phyloP scores from a whole-genome alignment of 2,329 filamentous ascomycete genomes.

The Ophiostoma himal-ulmi region DNA sequence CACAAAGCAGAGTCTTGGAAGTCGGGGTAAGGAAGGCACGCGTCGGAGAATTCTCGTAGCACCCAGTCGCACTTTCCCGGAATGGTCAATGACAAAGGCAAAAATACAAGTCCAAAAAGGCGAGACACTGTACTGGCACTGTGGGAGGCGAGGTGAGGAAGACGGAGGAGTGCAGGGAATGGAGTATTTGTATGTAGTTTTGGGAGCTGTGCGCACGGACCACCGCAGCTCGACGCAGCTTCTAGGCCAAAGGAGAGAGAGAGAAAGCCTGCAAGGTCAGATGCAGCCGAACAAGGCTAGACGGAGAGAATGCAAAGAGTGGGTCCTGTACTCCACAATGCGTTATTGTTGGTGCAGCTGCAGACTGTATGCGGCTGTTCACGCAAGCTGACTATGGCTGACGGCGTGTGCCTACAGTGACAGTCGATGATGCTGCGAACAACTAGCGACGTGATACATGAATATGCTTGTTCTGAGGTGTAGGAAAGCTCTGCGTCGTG shows the following conservation, averaged over 20 bases:
- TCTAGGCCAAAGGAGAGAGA: not conserved
- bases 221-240: not conserved
- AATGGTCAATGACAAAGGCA: not conserved
- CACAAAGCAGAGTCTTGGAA: not conserved
- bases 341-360: not conserved
- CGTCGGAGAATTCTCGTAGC: not conserved
- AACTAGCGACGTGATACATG: not conserved
- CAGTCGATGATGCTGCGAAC: not conserved
- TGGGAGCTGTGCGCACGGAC: conserved; percentile 16
- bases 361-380: not conserved
- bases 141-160: not conserved
- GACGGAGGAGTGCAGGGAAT: not conserved
- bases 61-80: conserved; percentile 15
- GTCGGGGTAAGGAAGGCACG: conserved; percentile 12
- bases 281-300: conserved; percentile 14
- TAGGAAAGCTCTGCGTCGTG: not conserved
- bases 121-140: conserved; percentile 1
- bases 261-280: not conserved
- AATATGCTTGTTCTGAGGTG: not conserved
- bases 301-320: not conserved
- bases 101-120: not conserved
- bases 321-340: not conserved
- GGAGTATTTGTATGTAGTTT: conserved; percentile 6
- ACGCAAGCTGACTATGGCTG: not conserved
- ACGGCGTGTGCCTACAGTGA: not conserved